Evolutionary conservation across 768 basidiomycete species (phyloP).

Genomic region (Russula compacta): DNA sequence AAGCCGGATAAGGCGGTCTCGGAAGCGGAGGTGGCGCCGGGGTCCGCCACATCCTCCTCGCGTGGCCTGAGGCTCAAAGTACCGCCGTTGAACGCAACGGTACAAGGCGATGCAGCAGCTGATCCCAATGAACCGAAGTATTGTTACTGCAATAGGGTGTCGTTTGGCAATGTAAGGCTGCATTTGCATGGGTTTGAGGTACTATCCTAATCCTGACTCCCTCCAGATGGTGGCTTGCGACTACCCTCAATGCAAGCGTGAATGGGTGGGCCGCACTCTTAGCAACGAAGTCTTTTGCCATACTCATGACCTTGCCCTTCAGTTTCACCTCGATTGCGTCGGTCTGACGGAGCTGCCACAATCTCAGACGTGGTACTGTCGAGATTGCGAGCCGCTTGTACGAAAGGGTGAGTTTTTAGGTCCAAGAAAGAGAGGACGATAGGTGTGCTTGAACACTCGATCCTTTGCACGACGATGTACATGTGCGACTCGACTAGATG

Average conservation of each 20-base stretch:
- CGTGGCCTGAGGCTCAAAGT: slow-evolving; percentile 30
- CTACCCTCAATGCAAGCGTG: slow-evolving; percentile 52
- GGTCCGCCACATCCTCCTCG: not conserved
- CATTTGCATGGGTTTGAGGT: not conserved
- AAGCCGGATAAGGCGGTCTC: slow-evolving; percentile 19
- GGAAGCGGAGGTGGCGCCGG: not conserved
- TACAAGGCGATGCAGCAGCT: slow-evolving; percentile 17
- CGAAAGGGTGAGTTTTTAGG: slow-evolving; percentile 25
- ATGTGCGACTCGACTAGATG: not conserved
- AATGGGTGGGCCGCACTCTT: slow-evolving; percentile 58
- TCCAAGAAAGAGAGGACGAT: slow-evolving; percentile 27
- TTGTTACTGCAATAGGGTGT: slow-evolving; percentile 75
- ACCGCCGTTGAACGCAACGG: slow-evolving; percentile 25
- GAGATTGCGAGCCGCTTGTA: slow-evolving; percentile 38
- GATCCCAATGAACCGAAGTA: slow-evolving; percentile 46
- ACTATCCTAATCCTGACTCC: not conserved
- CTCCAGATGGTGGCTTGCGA: slow-evolving; percentile 84
- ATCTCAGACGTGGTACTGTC: slow-evolving; percentile 58
- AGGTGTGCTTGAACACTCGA: not conserved
- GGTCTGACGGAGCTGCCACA: slow-evolving; percentile 50
- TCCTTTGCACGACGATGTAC: not conserved
- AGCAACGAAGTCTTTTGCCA: slow-evolving; percentile 8
- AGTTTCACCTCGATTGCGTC: slow-evolving; percentile 72
- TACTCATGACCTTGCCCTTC: not conserved
- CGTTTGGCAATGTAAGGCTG: slow-evolving; percentile 63